Conservation (phyloP, 1,139 yeast genomes). For the Yamadazyma dushanensis region DNA sequence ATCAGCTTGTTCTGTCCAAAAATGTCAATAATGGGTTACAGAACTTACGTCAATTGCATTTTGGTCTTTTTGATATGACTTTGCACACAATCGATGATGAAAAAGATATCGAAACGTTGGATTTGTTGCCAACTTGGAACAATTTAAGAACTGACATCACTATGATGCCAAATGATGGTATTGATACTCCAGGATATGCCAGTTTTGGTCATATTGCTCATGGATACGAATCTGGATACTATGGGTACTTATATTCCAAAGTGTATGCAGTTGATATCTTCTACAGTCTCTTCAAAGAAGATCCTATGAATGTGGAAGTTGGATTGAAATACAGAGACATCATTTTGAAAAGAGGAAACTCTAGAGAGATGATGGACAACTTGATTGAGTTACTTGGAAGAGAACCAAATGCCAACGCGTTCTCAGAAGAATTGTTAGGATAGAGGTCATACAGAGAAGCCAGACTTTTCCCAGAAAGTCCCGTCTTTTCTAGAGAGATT, state of each 20-base stretch:
- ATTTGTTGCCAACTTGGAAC: constrained; percentile 63
- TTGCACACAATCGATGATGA: constrained; percentile 57
- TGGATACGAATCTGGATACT: constrained; percentile 84
- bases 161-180: constrained; percentile 55
- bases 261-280: constrained; percentile 86
- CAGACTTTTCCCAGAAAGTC: too few relatives aligned
- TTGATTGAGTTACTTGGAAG: constrained; percentile 72
- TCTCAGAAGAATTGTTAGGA: constrained; percentile 55
- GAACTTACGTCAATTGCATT: constrained; percentile 73
- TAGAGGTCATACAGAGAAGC: constrained; percentile 1
- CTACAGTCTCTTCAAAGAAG: constrained; percentile 64
- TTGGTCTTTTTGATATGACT: constrained; percentile 73
- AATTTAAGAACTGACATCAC: constrained; percentile 58
- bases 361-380: constrained; percentile 65
- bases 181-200: constrained; percentile 62
- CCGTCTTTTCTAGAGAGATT: too few relatives aligned
- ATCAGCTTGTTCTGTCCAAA: constrained; percentile 62
- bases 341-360: constrained; percentile 71
- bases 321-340: constrained; percentile 72
- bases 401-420: constrained; percentile 70
- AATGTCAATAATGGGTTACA: constrained; percentile 74
- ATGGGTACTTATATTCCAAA: constrained; percentile 82
- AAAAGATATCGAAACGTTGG: constrained; percentile 38
- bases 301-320: constrained; percentile 62
- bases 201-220: constrained; percentile 84